Percentiles rank a stretch among this genome's conserved stretches.
Evolutionary conservation across 768 basidiomycete genomes (phyloP).

Genomic region (Mycena haematopus): DNA sequence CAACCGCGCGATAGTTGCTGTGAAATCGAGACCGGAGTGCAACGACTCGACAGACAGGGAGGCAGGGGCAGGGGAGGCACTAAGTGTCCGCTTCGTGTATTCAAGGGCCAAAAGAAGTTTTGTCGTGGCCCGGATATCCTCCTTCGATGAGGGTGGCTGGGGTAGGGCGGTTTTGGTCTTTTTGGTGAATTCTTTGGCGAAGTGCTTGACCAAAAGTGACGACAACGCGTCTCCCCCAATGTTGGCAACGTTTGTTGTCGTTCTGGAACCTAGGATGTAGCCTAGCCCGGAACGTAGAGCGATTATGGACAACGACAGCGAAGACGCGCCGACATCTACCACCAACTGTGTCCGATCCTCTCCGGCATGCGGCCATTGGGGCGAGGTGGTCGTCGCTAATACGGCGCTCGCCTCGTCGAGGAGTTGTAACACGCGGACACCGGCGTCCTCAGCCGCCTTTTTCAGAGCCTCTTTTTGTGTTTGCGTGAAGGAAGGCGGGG

Average conservation of each 20-base stretch:
- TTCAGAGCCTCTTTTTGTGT: conserved; percentile 73
- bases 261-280: conserved; percentile 58
- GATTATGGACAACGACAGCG: conserved; percentile 71
- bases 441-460: conserved; percentile 79
- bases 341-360: conserved; percentile 80
- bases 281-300: conserved; percentile 79
- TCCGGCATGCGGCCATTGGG: conserved; percentile 43
- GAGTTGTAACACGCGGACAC: conserved; percentile 83
- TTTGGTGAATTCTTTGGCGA: conserved; percentile 95
- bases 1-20: conserved; percentile 65
- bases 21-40: conserved; percentile 93
- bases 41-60: conserved; percentile 93
- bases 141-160: conserved; percentile 61
- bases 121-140: conserved; percentile 75
- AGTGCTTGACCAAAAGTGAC: conserved; percentile 85
- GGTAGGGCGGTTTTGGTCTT: conserved; percentile 85
- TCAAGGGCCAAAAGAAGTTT: conserved; percentile 93
- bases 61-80: conserved; percentile 85
- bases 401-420: conserved; percentile 88
- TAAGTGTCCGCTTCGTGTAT: conserved; percentile 92
- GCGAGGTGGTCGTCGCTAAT: conserved; percentile 59
- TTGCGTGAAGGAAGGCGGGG: conserved; percentile 78
- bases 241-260: conserved; percentile 43
- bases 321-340: conserved; percentile 82
- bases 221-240: conserved; percentile 79